These are phyloP conservation scores for Nepenthes gracilis DNA, from an alignment of 148 eudicot species.

Conservation along the genomic window DNA sequence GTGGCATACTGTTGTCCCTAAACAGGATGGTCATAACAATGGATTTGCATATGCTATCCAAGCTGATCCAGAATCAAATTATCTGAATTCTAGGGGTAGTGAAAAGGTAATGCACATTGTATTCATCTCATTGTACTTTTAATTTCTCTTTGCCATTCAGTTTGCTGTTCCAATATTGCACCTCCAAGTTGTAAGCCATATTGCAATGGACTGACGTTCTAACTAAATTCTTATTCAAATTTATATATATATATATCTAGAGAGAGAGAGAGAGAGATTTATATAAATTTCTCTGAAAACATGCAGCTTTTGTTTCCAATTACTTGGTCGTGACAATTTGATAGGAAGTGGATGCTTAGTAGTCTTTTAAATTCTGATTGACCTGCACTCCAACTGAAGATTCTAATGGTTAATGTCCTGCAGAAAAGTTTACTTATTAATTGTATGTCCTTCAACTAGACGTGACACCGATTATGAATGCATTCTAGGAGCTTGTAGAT, in stretches of 20 bases:
- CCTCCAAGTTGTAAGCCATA: not conserved
- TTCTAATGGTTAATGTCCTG: too few relatives aligned
- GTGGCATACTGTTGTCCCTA: slow-evolving; percentile 30
- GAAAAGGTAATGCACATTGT: slow-evolving; percentile 52
- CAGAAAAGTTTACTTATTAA: too few relatives aligned
- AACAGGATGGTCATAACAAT: slow-evolving; percentile 56
- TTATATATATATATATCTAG: too few relatives aligned
- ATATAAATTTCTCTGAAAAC: too few relatives aligned
- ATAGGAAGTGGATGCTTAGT: too few relatives aligned
- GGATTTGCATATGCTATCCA: slow-evolving; percentile 33
- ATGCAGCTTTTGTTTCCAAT: too few relatives aligned
- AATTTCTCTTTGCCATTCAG: not conserved
- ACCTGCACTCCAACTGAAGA: not conserved
- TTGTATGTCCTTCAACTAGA: slow-evolving; percentile 11
- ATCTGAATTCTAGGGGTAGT: slow-evolving; percentile 16
- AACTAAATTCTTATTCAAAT: too few relatives aligned
- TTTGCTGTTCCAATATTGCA: not conserved
- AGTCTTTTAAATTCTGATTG: not conserved
- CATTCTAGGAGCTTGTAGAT: slow-evolving; percentile 89
- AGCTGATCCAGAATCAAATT: slow-evolving; percentile 19
- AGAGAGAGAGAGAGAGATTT: too few relatives aligned
- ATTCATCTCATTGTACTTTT: not conserved
- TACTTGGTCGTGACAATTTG: too few relatives aligned
- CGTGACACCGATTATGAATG: slow-evolving; percentile 34
- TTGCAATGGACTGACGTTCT: too few relatives aligned